These are phyloP conservation scores for Lactarius psammicola DNA, from an alignment of 768 basidiomycete species.

Conservation along the genomic window DNA sequence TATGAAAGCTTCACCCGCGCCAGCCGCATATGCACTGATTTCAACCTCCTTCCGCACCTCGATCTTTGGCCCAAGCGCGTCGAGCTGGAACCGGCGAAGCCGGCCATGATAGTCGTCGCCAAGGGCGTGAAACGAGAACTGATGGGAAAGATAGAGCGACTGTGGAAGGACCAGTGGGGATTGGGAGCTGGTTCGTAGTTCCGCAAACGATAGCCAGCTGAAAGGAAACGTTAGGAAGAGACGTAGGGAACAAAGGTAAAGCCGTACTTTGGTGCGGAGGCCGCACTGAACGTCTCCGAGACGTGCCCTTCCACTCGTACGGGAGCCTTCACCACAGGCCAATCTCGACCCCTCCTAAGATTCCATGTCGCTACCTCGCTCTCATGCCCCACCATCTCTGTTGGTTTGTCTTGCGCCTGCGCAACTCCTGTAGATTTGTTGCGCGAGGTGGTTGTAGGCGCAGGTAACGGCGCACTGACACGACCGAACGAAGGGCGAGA, in stretches of 20 bases:
- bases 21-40: conserved; percentile 50
- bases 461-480: conserved; percentile 35
- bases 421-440: conserved; percentile 37
- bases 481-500: conserved; percentile 47
- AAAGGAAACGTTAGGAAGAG: background rate
- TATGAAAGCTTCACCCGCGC: conserved; percentile 49
- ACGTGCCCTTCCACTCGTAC: conserved; percentile 24
- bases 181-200: conserved; percentile 70
- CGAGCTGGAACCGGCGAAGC: conserved; percentile 61
- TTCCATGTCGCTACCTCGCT: conserved; percentile 63
- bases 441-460: conserved; percentile 9
- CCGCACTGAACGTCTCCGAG: conserved; percentile 8
- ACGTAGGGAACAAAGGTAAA: conserved; percentile 5
- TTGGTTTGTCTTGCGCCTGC: conserved; percentile 38
- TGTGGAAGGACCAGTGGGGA: conserved; percentile 62
- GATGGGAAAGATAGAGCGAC: conserved; percentile 79
- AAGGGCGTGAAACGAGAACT: conserved; percentile 77
- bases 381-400: conserved; percentile 41
- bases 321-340: conserved; percentile 51
- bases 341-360: conserved; percentile 49
- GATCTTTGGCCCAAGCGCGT: conserved; percentile 56
- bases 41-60: conserved; percentile 73
- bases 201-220: conserved; percentile 76
- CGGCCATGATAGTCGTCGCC: conserved; percentile 79
- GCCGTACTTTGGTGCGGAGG: conserved; percentile 23